phyloP scores from a whole-genome alignment of 2,329 filamentous ascomycete genomes.

The Microsporum audouinii region DNA sequence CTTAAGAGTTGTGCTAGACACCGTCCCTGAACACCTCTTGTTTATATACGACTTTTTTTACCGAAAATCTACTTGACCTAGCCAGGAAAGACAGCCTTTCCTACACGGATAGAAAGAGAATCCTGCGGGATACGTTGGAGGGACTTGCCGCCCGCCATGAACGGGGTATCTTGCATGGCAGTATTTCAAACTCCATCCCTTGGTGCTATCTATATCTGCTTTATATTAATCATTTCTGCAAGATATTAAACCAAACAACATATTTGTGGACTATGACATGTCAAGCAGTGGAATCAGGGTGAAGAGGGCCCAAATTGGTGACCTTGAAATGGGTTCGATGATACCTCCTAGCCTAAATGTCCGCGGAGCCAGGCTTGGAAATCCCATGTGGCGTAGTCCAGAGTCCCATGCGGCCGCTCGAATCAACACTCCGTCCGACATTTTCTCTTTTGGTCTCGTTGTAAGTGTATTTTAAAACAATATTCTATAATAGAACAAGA shows the following conservation, averaged over 20 bases:
- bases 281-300: neutral
- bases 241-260: conserved; percentile 12
- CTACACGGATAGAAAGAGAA: neutral
- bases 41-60: conserved; percentile 10
- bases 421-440: conserved; percentile 5
- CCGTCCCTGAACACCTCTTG: conserved; percentile 7
- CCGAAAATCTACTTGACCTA: conserved; percentile 1
- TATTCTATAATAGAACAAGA: neutral
- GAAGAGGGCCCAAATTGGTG: conserved; percentile 5
- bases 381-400: conserved; percentile 10
- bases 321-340: conserved; percentile 7
- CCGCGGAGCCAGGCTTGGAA: conserved; percentile 7
- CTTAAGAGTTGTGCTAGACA: conserved; percentile 10
- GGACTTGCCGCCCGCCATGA: conserved; percentile 9
- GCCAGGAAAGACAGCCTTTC: neutral
- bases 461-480: neutral
- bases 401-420: conserved; percentile 8
- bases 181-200: neutral
- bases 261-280: conserved; percentile 9
- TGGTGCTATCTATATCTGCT: neutral
- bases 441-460: conserved; percentile 10
- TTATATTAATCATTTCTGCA: neutral
- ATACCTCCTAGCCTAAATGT: conserved; percentile 9
- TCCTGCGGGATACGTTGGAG: conserved; percentile 1
- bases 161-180: conserved; percentile 7